phyloP scores from a whole-genome alignment of 2,329 filamentous ascomycete genomes.

The Emmonsiellopsis sp. region DNA sequence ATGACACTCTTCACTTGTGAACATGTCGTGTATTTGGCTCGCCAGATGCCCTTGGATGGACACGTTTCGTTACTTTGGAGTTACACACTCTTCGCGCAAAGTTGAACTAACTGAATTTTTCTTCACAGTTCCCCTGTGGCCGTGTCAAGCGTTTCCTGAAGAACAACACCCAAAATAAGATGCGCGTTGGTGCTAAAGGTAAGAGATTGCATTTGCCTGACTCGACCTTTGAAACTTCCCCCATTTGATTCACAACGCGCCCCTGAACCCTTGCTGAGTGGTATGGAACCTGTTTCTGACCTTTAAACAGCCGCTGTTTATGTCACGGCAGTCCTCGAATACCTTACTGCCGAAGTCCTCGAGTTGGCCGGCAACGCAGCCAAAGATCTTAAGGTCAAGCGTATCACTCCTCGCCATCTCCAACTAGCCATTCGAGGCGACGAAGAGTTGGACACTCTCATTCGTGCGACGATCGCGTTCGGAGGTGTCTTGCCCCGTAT shows the following conservation, averaged over 20 bases:
- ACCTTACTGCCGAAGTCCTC: conserved; percentile 94
- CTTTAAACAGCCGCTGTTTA: conserved; percentile 69
- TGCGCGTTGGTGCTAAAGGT: conserved; percentile 94
- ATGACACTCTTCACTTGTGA: not conserved
- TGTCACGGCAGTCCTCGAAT: conserved; percentile 95
- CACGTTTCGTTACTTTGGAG: not conserved
- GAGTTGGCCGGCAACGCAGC: conserved; percentile 97
- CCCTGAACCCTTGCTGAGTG: not conserved
- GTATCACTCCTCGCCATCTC: conserved; percentile 94
- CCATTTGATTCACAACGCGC: not conserved
- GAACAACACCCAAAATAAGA: conserved; percentile 98
- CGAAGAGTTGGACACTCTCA: conserved; percentile 94
- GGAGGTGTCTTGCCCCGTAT: conserved; percentile 98
- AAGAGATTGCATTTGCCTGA: conserved; percentile 10
- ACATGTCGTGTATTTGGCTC: not conserved
- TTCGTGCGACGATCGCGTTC: conserved; percentile 94
- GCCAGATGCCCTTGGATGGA: not conserved
- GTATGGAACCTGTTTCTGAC: not conserved
- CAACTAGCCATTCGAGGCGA: conserved; percentile 97
- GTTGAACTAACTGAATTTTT: conserved; percentile 22
- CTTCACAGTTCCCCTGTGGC: conserved; percentile 82
- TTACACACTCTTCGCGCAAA: conserved; percentile 3
- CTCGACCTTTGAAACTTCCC: not conserved
- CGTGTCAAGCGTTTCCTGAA: conserved; percentile 99
- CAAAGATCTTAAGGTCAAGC: conserved; percentile 99